Conservation (phyloP, 2,329 filamentous ascomycete genomes). For the Fusarium compactum region DNA sequence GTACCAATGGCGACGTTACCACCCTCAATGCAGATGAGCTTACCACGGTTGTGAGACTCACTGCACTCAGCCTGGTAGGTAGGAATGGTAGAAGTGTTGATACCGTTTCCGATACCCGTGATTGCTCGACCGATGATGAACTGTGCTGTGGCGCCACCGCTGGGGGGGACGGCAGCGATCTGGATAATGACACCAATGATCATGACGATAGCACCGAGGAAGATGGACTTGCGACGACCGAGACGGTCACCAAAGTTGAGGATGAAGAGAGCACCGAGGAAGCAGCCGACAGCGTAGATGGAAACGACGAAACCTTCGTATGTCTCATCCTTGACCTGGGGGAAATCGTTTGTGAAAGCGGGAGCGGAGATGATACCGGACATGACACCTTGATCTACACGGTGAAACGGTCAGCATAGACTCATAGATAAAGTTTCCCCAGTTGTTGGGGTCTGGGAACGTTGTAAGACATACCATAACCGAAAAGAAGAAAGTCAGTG, state of each 20-base stretch:
- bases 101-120: constrained; percentile 66
- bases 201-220: constrained; percentile 68
- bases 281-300: constrained; percentile 66
- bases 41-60: constrained; percentile 64
- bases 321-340: constrained; percentile 55
- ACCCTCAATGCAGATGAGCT: constrained; percentile 65
- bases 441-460: neutral
- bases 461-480: constrained; percentile 23
- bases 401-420: constrained; percentile 3
- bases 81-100: constrained; percentile 63
- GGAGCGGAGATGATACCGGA: constrained; percentile 64
- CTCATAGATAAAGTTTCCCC: constrained; percentile 39
- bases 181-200: constrained; percentile 72
- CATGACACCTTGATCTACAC: constrained; percentile 64
- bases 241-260: constrained; percentile 66
- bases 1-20: constrained; percentile 57
- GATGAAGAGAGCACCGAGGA: constrained; percentile 63
- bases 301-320: constrained; percentile 63
- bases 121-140: constrained; percentile 65
- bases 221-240: constrained; percentile 65
- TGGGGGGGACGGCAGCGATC: constrained; percentile 54
- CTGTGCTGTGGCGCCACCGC: constrained; percentile 57
- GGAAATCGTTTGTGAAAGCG: constrained; percentile 63
- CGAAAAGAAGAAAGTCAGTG: constrained; percentile 35
- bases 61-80: constrained; percentile 69